Evolutionary conservation across 768 basidiomycete genomes (phyloP), one percentile per base, ranked within the genome.

Genomic region (Candolleomyces eurysporus): DNA sequence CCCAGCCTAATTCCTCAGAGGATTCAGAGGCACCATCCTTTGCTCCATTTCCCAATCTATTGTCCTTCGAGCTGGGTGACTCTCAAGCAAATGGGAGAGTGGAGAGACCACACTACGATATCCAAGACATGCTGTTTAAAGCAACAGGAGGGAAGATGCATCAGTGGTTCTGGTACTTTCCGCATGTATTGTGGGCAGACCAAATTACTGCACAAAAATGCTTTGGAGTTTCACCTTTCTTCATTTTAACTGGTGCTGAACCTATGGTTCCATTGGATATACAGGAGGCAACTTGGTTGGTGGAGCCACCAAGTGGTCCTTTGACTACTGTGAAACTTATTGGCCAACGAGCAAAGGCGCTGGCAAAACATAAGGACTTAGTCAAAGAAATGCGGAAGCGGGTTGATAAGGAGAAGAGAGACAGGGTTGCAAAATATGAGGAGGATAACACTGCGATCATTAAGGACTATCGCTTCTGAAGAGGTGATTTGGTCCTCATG

Each of bases 101-200:
- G 13, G 67, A 71, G 39, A 4, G 63, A 22, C 66, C 66, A 1
- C 69, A 71, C 40, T 68, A 62, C 63, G 65, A 68, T 48, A 42
- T 69, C 1, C 14, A 61, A 19, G 58, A 68, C n/a, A 68, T 65
- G 64, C 54, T 69, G 0, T 65, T 48, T 16, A 69, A 69, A 48
- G 63, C 63, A 5, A 59, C 64, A 7, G 66, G 66, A 5, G 70
- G 71, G 3, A 64, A 77, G 46, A 42, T 66, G 0, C 40, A 59
- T 0, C 71, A 71, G 26, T 80, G 79, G 78, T 68, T 57, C 7
- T 63, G 57, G 48, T 64, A 68, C 21, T 64, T 70, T 0, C 64
- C 66, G 1, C 66, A 69, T 5, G 66, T 74, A 0, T 64, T 76
- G 5, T 80, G 77, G 76, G 71, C 78, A 0, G 73, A 75, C 39